A percentile compares a stretch with the other conserved stretches of the same genome.
These are phyloP conservation scores for Beauveria bassiana DNA, from an alignment of 2,329 filamentous ascomycete genomes.

Conservation along the genomic window DNA sequence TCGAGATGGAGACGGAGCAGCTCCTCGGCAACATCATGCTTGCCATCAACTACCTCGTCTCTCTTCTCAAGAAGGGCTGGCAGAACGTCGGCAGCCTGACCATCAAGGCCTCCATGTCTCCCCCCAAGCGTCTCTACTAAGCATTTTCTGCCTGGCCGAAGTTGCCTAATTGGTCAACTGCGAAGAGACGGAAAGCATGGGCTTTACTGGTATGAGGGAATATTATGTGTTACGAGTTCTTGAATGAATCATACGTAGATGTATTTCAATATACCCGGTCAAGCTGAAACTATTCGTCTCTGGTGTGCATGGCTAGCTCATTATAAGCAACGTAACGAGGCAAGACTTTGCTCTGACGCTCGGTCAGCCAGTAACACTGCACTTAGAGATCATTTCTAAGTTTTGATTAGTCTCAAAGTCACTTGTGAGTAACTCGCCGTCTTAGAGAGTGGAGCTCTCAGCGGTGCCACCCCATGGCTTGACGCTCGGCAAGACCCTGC, in stretches of 20 bases:
- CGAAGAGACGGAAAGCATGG: slow-evolving; percentile 1
- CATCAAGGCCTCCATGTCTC: slow-evolving; percentile 99
- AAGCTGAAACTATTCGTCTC: not conserved
- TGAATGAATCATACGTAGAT: slow-evolving; percentile 7
- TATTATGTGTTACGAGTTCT: slow-evolving; percentile 7
- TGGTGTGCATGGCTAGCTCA: not conserved
- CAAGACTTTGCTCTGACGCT: slow-evolving; percentile 1
- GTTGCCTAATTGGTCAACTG: not conserved
- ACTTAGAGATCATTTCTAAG: too few species aligned
- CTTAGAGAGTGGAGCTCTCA: not conserved
- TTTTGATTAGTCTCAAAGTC: not conserved
- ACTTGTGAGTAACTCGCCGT: not conserved
- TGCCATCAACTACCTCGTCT: slow-evolving; percentile 99
- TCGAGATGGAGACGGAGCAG: slow-evolving; percentile 94
- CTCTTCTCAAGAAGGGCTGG: slow-evolving; percentile 99
- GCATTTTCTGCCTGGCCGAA: slow-evolving; percentile 13
- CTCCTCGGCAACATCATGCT: slow-evolving; percentile 98
- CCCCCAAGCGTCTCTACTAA: slow-evolving; percentile 97
- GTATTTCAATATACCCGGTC: slow-evolving; percentile 10
- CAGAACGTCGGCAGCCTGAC: slow-evolving; percentile 99
- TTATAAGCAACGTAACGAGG: not conserved
- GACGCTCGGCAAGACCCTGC: not conserved
- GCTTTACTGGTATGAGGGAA: not conserved
- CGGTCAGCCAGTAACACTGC: too few species aligned
- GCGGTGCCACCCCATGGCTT: not conserved